Base-by-base conservation (phyloP, 306 rosid species). In the Erythrophleum fordii region DNA sequence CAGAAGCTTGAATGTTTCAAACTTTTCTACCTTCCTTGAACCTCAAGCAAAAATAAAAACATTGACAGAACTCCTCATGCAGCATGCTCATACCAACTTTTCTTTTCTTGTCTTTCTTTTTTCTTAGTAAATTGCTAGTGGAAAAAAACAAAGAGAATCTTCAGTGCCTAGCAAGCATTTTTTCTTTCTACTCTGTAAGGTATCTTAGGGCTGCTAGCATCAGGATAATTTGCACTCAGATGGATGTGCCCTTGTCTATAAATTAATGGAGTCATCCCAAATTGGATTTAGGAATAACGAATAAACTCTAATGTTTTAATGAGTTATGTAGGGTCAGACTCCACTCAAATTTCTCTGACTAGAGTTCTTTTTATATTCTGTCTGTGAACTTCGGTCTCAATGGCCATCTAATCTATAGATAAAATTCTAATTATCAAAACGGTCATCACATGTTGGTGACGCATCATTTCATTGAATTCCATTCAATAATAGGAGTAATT, bases 21-120 rank as follows among this genome's bases (percentile, higher is more conserved):
- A 58, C 52, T 34, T 72, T 69, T 84, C 49, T 72, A 61, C 81
- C 73, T 73, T 77, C 12, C 81, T 79, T 75, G 56, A n/a, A 46
- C n/a, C 49, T 68, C 85, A 77, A 62, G 79, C 26, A 72, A 69
- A 76, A 56, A 29, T n/a, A 18, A 78, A 80, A 65, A 80, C 53
- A 73, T 75, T 49, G 71, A 61, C 49, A 39, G 44, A 79, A 77
- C 73, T 58, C 65, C 48, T 77, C 72, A 34, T 2, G 62, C 62
- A 23, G 62, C 62, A 56, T 34, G 37, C 42, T 9, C 35, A 49
- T 31, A 49, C 28, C 69, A 39, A 66, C 51, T 2, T 22, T 39
- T 18, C 5, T 18, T 18, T 52, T 52, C 9, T 48, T 48, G 2
- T 13, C 16, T 6, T 10, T 10, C 6, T 45, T 45, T 62, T 31